Conservation (phyloP, 208 protist genomes). For the Trypanosoma theileri region DNA sequence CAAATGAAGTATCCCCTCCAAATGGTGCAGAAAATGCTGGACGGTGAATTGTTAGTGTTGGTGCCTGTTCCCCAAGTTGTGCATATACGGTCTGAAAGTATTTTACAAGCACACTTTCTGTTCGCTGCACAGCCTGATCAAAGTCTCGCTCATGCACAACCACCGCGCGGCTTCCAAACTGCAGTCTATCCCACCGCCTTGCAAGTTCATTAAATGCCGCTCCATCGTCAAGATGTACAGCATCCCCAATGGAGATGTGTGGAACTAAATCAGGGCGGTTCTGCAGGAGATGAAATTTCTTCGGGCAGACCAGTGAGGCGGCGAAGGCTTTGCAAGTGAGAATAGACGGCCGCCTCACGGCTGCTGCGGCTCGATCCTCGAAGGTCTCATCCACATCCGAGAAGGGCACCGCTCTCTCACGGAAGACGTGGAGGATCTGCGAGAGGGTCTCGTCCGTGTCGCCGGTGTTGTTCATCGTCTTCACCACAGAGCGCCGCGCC, state of each 20-base stretch:
- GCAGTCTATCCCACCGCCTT: constrained; percentile 81
- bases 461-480: constrained; percentile 4
- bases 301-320: constrained; percentile 76
- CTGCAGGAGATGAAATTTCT: constrained; percentile 84
- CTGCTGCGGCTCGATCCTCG: background rate
- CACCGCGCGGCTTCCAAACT: constrained; percentile 83
- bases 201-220: constrained; percentile 88
- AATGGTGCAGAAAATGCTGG: constrained; percentile 76
- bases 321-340: constrained; percentile 67
- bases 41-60: constrained; percentile 81
- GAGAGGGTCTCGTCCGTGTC: constrained; percentile 26
- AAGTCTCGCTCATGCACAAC: constrained; percentile 66
- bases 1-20: background rate
- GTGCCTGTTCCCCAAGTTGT: constrained; percentile 76
- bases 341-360: constrained; percentile 12
- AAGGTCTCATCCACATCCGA: constrained; percentile 73
- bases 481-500: constrained; percentile 22
- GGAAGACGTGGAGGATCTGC: constrained; percentile 36
- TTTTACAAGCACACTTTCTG: constrained; percentile 62
- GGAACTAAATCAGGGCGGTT: constrained; percentile 61
- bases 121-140: constrained; percentile 65
- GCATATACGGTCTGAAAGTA: constrained; percentile 83
- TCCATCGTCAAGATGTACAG: constrained; percentile 79
- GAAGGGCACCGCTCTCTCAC: constrained; percentile 43
- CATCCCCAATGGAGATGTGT: constrained; percentile 67